Base-by-base conservation (phyloP, 345 rosid genomes). In the Populus tremula region DNA sequence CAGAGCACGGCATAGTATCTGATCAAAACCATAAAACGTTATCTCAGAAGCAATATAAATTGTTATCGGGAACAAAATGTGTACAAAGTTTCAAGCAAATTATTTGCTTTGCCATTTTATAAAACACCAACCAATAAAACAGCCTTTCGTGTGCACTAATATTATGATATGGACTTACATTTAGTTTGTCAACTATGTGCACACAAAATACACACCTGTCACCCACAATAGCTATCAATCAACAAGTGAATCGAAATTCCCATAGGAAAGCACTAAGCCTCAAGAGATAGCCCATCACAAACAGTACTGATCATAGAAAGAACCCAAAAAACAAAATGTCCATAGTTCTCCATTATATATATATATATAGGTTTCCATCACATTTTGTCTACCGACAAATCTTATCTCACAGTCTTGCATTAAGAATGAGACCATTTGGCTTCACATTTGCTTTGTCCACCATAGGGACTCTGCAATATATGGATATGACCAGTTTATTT, bases 1-100 rank as follows among this genome's bases (percentile, higher is more conserved):
- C 25, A 90, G 10, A 33, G 92, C 82, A 35, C 97, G 91, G 3
- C 89, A 71, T n/a, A 89, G n/a, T 36, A 92, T 61, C 97, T 92
- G 77, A 67, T 68, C 53, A 76, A 41, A 68, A 70, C 72, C 68
- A 23, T 13, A 10, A 77, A 25, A 5, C 16, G 3, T 0, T 66
- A 35, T 41, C 20, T 50, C 39, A 20, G 23, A 47, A 14, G 21
- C 25, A 54, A 21, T 17, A 33, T 21, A 53, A 69, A 18, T 18
- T 0, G 23, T 53, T 53, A 14, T 47, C 4, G 14, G 16, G 36
- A 33, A 33, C 36, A 33, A 33, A 33, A 33, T 33, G 36, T 33
- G 36, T 33, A 33, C 36, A 33, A 33, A 13, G 39, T 7, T 27
- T 47, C 33, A 4, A 13, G 69, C 35, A 11, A 65, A 16, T 14